Base-by-base conservation (phyloP, 1,284 basidiomycete species). In the Apiotrichum porosum region DNA sequence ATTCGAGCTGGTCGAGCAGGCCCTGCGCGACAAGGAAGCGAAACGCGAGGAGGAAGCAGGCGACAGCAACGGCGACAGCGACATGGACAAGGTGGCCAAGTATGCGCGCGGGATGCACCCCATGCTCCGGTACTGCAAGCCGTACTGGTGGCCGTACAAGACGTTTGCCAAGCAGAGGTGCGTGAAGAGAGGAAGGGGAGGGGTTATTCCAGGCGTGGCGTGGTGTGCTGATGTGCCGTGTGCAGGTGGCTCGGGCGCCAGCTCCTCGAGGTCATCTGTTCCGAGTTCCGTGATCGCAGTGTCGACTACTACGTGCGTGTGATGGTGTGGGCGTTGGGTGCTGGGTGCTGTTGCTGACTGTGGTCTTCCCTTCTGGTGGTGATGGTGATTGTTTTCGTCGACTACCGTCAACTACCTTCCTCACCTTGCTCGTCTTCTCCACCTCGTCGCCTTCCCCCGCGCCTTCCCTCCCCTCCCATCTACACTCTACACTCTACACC, bases 161-260 rank as follows among this genome's bases (percentile, higher is more conserved):
- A 95, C 91, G 1, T 93, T 87, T 80, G 88, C 90, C 21, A 97
- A 97, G 73, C 67, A 84, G 53, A 80, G 93, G 24, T 97, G 88
- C 88, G 78, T 88, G 18, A 21, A 33, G 37, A 22, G n/a, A 37
- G 30, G 40, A 23, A 17, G 5, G 28, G 39, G 18, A 4, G 6
- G 15, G 31, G 23, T 22, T 15, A 24, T 28, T 12, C 24, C 8
- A 28, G 30, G 34, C 32, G 12, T 5, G 39, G 34, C 12, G 34
- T 5, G 34, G 34, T 17, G 12, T 13, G 37, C 10, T 10, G 37
- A 18, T 24, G 37, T n/a, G 22, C 14, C 6, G 9, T 37, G 35
- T 37, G 37, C 19, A 65, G 63, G 37, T 72, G 68, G 68, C 64
- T 71, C 26, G 72, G 72, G 3, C 47, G 72, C 37, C 62, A 69